Evolutionary conservation across 176 grass and related monocot genomes (phyloP).

Genomic region (Aegilops tauschii): DNA sequence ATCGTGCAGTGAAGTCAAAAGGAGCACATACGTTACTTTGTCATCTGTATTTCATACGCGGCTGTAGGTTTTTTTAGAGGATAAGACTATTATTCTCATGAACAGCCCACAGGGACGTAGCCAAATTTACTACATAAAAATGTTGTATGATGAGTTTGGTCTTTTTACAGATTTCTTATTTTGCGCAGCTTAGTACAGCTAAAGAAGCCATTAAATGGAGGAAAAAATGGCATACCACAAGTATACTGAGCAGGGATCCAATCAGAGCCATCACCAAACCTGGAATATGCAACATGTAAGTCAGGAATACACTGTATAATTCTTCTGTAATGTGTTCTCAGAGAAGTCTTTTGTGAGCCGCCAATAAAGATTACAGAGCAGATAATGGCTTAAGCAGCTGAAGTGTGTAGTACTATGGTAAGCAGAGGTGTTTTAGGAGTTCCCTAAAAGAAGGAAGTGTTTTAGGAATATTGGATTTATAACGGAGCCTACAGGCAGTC

Average conservation of each 20-base stretch:
- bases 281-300: conserved; percentile 38
- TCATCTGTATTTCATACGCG: background rate
- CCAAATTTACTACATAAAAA: background rate
- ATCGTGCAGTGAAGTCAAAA: background rate
- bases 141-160: background rate
- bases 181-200: background rate
- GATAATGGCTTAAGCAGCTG: background rate
- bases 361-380: background rate
- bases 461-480: background rate
- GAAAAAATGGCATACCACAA: conserved; percentile 64
- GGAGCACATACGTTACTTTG: background rate
- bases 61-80: background rate
- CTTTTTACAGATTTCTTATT: too few species aligned
- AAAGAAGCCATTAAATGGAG: background rate
- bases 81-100: background rate
- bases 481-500: background rate
- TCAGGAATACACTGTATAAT: conserved; percentile 14
- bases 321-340: too few species aligned
- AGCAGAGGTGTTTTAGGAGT: background rate
- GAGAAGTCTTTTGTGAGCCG: background rate
- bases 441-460: too few species aligned
- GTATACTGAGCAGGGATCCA: conserved; percentile 88
- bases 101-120: background rate
- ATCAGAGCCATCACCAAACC: conserved; percentile 94
- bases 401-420: background rate